Evolutionary conservation across 352 stramenopile species (phyloP), one percentile per base, ranked within the genome.

Genomic region (Phytopythium chamaehyphon): DNA sequence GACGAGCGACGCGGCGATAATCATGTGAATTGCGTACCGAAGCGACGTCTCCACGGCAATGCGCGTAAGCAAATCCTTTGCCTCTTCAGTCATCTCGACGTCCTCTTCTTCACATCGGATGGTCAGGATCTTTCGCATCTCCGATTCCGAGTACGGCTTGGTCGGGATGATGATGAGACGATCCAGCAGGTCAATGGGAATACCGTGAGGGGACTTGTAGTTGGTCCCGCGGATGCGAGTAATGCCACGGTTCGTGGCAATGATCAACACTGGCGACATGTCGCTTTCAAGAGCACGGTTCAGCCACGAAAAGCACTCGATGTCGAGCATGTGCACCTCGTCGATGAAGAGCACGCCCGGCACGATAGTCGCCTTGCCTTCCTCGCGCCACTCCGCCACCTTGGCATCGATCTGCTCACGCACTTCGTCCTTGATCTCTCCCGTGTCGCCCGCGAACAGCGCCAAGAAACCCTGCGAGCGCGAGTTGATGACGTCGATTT

Each of bases 401-500:
- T 99, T 99, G 16, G 83, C 81, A 83, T 99, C 96, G 69, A 99
- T 99, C 71, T 99, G 97, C 64, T 99, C 95, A 40, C 97, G 91
- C 48, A 99, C 96, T 76, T 99, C 97, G 64, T 95, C 77, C 71
- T 98, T 98, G 57, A 99, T 99, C 80, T 99, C 97, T 51, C 97
- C 97, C 24, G 97, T 99, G 69, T 99, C 97, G 40, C 97, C 97
- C 15, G 97, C 92, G 75, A 99, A 99, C 3, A 99, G 78, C 1
- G 97, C 97, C 14, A 99, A 72, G 66, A 99, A 99, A 28, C 97
- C 95, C 64, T 99, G 97, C 66, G 98, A 97, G 31, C 97, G 82
- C 42, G 89, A 98, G 77, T 99, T 99, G 67, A 99, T 99, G 24
- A 99, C 97, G 73, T 99, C 97, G 68, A 99, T 99, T 62, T 99